A percentile compares a stretch with the other conserved stretches of the same genome.
These are phyloP conservation scores for Bertia moriformis DNA, from an alignment of 2,329 filamentous ascomycete genomes.

Conservation along the genomic window DNA sequence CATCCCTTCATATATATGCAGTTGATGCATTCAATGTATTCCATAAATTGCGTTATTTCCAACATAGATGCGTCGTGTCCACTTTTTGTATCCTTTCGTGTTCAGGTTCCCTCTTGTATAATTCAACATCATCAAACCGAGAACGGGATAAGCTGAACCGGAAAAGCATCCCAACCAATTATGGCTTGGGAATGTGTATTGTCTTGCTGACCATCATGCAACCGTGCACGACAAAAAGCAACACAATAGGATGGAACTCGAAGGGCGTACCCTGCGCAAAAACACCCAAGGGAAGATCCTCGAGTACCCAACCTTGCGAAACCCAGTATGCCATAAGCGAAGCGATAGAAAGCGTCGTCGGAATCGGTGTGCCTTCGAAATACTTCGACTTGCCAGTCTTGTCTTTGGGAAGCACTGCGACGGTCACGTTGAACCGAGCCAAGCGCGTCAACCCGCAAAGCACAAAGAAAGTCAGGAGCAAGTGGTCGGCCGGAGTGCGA, in stretches of 20 bases:
- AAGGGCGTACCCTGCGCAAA: slow-evolving; percentile 50
- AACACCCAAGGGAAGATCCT: slow-evolving; percentile 63
- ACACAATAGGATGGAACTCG: slow-evolving; percentile 72
- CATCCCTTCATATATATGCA: too few relatives aligned
- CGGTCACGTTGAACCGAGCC: slow-evolving; percentile 95
- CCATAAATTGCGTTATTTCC: too few relatives aligned
- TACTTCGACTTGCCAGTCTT: slow-evolving; percentile 80
- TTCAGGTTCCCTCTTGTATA: too few relatives aligned
- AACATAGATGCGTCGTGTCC: too few relatives aligned
- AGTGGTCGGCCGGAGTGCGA: slow-evolving; percentile 69
- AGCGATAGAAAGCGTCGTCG: slow-evolving; percentile 71
- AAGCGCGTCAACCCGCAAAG: slow-evolving; percentile 86
- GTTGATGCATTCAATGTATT: too few relatives aligned
- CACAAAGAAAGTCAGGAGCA: slow-evolving; percentile 74
- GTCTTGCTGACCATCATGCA: slow-evolving; percentile 92
- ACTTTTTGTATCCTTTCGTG: too few relatives aligned
- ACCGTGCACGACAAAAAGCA: slow-evolving; percentile 75
- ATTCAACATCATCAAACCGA: too few relatives aligned
- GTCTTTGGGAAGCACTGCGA: slow-evolving; percentile 79
- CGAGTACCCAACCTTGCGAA: slow-evolving; percentile 63
- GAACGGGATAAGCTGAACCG: too few relatives aligned
- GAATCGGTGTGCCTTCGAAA: slow-evolving; percentile 94
- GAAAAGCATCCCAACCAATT: too few relatives aligned
- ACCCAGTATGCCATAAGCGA: slow-evolving; percentile 83
- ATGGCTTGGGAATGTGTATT: slow-evolving; percentile 84